phyloP scores from a whole-genome alignment of 805 yeast genomes.

The Teunomyces gatunensis region DNA sequence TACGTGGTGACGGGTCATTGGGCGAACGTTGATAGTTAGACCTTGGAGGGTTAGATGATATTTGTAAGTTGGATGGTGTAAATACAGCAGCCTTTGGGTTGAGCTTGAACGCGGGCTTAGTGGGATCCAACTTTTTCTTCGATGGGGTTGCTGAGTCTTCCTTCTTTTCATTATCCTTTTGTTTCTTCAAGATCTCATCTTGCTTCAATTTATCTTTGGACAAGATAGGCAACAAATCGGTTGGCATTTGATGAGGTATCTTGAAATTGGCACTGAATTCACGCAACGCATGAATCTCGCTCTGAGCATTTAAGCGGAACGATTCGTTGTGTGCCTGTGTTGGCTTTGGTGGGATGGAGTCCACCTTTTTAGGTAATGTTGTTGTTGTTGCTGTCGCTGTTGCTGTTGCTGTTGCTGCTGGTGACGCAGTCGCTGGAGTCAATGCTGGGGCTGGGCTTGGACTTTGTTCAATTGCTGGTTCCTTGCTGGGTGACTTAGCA shows the following conservation, averaged over 20 bases:
- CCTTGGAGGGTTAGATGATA: constrained; percentile 28
- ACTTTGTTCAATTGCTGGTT: no score
- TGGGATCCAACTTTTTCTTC: constrained; percentile 55
- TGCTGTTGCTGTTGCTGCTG: background rate
- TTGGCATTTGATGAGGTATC: constrained; percentile 59
- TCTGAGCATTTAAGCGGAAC: constrained; percentile 48
- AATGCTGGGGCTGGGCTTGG: constrained; percentile 1
- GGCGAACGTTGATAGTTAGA: constrained; percentile 22
- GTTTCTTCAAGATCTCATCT: constrained; percentile 52
- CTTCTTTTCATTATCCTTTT: constrained; percentile 11
- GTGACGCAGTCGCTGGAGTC: constrained; percentile 8
- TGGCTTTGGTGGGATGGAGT: constrained; percentile 33
- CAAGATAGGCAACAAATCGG: constrained; percentile 65
- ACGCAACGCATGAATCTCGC: constrained; percentile 65
- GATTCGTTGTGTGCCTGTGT: constrained; percentile 29
- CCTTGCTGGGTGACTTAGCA: constrained; percentile 10
- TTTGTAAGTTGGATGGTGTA: constrained; percentile 44
- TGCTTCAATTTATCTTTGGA: constrained; percentile 67
- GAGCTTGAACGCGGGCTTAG: constrained; percentile 62
- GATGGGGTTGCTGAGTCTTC: constrained; percentile 8
- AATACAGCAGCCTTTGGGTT: constrained; percentile 69
- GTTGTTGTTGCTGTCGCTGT: background rate
- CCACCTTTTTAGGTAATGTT: constrained; percentile 18
- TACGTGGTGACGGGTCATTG: constrained; percentile 34
- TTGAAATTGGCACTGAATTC: constrained; percentile 82